These are phyloP conservation scores for Gypsophila paniculata DNA, from an alignment of 179 eudicot genomes.

Conservation along the genomic window DNA sequence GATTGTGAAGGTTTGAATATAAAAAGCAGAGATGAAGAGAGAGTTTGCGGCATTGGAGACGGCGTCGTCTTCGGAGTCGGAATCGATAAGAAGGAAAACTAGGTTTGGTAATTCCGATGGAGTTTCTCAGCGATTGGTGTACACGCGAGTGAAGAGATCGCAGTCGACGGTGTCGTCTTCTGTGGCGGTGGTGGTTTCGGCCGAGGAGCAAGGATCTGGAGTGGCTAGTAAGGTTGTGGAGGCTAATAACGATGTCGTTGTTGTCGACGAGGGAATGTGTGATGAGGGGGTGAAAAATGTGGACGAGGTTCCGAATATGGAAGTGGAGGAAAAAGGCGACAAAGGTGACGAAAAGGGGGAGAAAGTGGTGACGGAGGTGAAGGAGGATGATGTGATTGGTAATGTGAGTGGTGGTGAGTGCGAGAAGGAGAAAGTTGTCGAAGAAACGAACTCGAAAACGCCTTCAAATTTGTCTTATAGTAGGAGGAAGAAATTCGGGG, in stretches of 20 bases:
- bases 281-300: background rate
- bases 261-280: background rate
- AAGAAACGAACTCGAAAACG: conserved; percentile 7
- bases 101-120: conserved; percentile 19
- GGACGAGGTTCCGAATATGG: background rate
- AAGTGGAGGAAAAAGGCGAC: background rate
- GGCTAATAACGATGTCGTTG: background rate
- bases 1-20: conserved; percentile 10
- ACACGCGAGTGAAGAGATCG: conserved; percentile 30
- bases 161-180: background rate
- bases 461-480: conserved; percentile 3
- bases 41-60: conserved; percentile 33
- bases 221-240: background rate
- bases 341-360: background rate
- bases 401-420: conserved; percentile 6
- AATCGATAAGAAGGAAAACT: conserved; percentile 5
- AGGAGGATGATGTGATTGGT: background rate
- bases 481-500: conserved; percentile 13
- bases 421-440: conserved; percentile 1
- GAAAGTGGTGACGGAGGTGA: no score
- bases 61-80: conserved; percentile 6
- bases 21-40: conserved; percentile 32
- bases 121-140: conserved; percentile 25
- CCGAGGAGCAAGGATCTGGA: background rate
- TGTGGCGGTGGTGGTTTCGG: background rate